phyloP scores from a whole-genome alignment of 1,284 basidiomycete genomes.

The Trichosporon asahii region DNA sequence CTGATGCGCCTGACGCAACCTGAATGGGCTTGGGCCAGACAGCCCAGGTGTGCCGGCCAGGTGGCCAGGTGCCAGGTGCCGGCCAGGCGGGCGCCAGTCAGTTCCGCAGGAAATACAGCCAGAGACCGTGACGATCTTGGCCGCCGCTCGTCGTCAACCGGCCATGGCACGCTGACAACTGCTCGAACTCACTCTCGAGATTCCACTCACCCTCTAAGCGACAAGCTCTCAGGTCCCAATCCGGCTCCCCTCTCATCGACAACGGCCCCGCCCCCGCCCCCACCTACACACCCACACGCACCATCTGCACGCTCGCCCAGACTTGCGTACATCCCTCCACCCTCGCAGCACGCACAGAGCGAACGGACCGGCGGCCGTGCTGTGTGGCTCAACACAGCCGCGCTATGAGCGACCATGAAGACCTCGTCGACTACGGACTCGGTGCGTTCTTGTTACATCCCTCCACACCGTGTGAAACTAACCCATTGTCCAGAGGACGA shows the following conservation, averaged over 20 bases:
- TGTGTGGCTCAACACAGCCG: conserved; percentile 9
- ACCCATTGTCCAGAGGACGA: conserved; percentile 16
- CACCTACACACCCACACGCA: not conserved
- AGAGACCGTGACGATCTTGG: conserved; percentile 6
- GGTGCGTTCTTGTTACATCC: conserved; percentile 12
- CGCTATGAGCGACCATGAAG: conserved; percentile 19
- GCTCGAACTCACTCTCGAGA: not conserved
- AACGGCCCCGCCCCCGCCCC: not conserved
- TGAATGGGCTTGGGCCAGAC: not conserved
- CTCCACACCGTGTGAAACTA: conserved; percentile 4
- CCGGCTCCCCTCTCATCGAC: not conserved
- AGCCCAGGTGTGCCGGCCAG: not conserved
- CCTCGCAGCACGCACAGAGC: not conserved
- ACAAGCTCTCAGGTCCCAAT: not conserved
- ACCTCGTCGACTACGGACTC: conserved; percentile 19
- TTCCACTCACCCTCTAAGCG: not conserved
- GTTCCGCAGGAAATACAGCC: not conserved
- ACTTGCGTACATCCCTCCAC: not conserved
- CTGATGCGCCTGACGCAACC: not conserved
- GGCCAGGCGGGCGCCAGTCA: not conserved
- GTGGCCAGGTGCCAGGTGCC: too few relatives aligned
- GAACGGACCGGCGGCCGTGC: conserved; percentile 2
- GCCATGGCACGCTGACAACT: not conserved
- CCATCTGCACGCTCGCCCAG: not conserved
- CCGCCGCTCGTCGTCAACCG: conserved; percentile 6